Conservation (phyloP, 345 rosid genomes). For the Citropsis articulata region DNA sequence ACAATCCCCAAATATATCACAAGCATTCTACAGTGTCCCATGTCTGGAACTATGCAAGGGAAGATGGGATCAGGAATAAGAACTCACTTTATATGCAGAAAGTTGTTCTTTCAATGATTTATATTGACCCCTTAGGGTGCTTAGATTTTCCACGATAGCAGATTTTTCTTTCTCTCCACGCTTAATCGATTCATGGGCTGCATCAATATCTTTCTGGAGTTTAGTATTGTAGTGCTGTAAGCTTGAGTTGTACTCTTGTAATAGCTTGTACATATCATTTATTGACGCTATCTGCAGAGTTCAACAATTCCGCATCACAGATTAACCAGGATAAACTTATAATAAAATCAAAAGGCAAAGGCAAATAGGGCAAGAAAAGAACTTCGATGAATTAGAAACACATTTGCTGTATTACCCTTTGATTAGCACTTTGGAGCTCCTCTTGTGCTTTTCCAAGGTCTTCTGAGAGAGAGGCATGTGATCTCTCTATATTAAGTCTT, state of each 20-base stretch:
- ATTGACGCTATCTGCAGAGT: slow-evolving; percentile 72
- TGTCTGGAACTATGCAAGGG: not conserved
- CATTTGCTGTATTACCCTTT: slow-evolving; percentile 60
- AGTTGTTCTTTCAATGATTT: slow-evolving; percentile 76
- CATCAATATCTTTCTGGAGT: slow-evolving; percentile 88
- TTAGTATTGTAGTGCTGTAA: slow-evolving; percentile 89
- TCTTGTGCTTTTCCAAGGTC: slow-evolving; percentile 77
- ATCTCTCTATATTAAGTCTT: slow-evolving; percentile 60
- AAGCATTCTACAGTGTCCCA: not conserved
- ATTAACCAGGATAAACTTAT: slow-evolving; percentile 5
- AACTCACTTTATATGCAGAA: slow-evolving; percentile 64
- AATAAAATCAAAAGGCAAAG: not conserved
- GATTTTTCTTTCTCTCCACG: slow-evolving; percentile 85
- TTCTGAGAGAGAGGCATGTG: slow-evolving; percentile 68
- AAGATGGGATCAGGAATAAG: slow-evolving; percentile 9
- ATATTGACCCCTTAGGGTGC: slow-evolving; percentile 70
- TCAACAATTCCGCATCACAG: slow-evolving; percentile 2
- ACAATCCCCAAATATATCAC: not conserved
- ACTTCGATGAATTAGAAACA: not conserved
- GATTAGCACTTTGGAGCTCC: slow-evolving; percentile 89
- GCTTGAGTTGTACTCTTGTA: slow-evolving; percentile 95
- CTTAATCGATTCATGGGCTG: slow-evolving; percentile 73
- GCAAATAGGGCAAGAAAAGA: not conserved
- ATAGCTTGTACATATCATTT: slow-evolving; percentile 91
- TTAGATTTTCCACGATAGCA: slow-evolving; percentile 69